Conservation (phyloP, 352 stramenopile species). For the Phytophthora kernoviae region DNA sequence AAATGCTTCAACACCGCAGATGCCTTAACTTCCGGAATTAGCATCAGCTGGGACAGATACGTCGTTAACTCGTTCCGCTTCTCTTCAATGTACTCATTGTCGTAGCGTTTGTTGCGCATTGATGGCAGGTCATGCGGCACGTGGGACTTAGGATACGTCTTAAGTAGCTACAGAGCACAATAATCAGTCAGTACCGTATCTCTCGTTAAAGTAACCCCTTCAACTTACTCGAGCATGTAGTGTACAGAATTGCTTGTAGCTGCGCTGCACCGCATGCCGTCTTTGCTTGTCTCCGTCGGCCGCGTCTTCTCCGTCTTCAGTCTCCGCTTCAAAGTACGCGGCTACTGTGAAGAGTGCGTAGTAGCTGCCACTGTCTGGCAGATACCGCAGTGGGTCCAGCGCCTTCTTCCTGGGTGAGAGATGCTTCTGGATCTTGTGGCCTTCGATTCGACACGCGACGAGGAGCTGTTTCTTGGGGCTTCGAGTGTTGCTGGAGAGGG, state of each 20-base stretch:
- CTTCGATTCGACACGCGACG: conserved; percentile 55
- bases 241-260: conserved; percentile 66
- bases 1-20: conserved; percentile 67
- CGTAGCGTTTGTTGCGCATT: conserved; percentile 75
- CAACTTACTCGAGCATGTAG: conserved; percentile 55
- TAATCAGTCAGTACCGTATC: neutral
- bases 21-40: conserved; percentile 55
- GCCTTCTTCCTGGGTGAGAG: conserved; percentile 71
- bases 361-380: conserved; percentile 55
- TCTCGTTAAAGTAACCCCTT: neutral
- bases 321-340: conserved; percentile 49
- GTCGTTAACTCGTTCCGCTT: conserved; percentile 66
- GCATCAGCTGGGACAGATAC: conserved; percentile 60
- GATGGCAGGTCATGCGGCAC: conserved; percentile 61
- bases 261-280: conserved; percentile 62
- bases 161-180: conserved; percentile 51
- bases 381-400: conserved; percentile 71
- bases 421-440: conserved; percentile 71
- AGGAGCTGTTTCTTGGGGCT: conserved; percentile 26
- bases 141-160: conserved; percentile 78
- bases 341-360: conserved; percentile 66
- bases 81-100: conserved; percentile 80
- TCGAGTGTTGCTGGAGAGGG: neutral
- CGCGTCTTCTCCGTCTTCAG: conserved; percentile 8
- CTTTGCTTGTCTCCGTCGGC: conserved; percentile 9